Conservation (phyloP, 352 stramenopile genomes). For the Phytophthora sp. region DNA sequence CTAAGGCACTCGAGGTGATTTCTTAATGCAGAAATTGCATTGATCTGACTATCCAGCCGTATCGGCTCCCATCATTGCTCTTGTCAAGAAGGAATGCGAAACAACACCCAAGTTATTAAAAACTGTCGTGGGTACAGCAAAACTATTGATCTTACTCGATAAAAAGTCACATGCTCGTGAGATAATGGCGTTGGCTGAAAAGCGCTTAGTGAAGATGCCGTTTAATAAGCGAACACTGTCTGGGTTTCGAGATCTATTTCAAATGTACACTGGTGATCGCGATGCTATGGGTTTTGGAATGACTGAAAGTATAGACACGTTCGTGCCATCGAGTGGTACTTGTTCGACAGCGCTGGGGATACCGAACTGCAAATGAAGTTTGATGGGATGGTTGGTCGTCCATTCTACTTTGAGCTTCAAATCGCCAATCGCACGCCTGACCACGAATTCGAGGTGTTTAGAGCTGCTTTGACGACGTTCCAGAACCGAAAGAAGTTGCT, state of each 20-base stretch:
- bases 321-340: slow-evolving; percentile 8
- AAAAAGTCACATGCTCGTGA: too few relatives aligned
- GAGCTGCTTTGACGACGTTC: not conserved
- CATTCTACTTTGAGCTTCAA: not conserved
- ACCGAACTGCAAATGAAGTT: not conserved
- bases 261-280: not conserved
- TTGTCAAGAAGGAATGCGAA: too few relatives aligned
- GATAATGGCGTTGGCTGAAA: too few relatives aligned
- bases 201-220: slow-evolving; percentile 12
- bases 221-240: not conserved
- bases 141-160: too few relatives aligned
- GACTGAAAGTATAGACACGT: not conserved
- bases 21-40: too few relatives aligned
- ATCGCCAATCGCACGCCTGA: not conserved
- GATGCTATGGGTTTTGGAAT: slow-evolving; percentile 5
- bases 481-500: not conserved
- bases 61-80: too few relatives aligned
- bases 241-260: slow-evolving; percentile 1
- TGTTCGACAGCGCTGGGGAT: not conserved
- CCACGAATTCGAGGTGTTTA: not conserved
- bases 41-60: too few relatives aligned
- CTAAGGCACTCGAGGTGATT: too few relatives aligned
- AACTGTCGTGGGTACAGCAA: too few relatives aligned
- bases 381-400: not conserved
- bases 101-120: too few relatives aligned